Percentiles rank a stretch among this genome's conserved stretches.
These are phyloP conservation scores for Bryoglossum gracile DNA, from an alignment of 495 filamentous ascomycete species.

Conservation along the genomic window DNA sequence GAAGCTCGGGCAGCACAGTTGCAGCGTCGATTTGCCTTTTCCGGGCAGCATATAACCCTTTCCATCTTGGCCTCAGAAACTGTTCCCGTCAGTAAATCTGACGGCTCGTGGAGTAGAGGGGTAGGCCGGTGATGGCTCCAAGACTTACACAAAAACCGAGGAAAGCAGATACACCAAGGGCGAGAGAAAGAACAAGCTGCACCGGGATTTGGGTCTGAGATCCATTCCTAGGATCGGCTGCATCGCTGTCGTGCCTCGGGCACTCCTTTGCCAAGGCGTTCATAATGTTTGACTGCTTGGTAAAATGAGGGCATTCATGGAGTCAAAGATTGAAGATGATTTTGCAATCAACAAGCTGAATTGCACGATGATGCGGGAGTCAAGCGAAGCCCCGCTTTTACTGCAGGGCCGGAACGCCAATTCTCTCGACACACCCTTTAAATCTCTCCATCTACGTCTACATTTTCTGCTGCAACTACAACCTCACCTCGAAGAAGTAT, in stretches of 20 bases:
- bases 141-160: conserved; percentile 44
- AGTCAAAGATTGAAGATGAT: neutral
- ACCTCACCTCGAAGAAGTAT: neutral
- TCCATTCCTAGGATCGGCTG: conserved; percentile 14
- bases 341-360: neutral
- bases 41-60: conserved; percentile 82
- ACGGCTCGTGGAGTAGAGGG: conserved; percentile 22
- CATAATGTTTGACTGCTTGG: conserved; percentile 6
- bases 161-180: conserved; percentile 44
- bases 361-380: no score
- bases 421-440: neutral
- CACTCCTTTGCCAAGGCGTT: conserved; percentile 14
- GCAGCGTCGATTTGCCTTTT: conserved; percentile 61
- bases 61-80: conserved; percentile 87
- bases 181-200: conserved; percentile 45
- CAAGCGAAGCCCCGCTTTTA: no score
- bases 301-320: neutral
- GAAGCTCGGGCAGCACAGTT: conserved; percentile 74
- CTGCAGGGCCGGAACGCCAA: neutral
- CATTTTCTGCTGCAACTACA: neutral
- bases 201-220: conserved; percentile 34
- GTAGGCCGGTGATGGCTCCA: neutral
- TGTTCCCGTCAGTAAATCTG: conserved; percentile 21
- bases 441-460: neutral
- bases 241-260: conserved; percentile 1